Evolutionary conservation across 768 basidiomycete species (phyloP).

Genomic region (Russula sp.): DNA sequence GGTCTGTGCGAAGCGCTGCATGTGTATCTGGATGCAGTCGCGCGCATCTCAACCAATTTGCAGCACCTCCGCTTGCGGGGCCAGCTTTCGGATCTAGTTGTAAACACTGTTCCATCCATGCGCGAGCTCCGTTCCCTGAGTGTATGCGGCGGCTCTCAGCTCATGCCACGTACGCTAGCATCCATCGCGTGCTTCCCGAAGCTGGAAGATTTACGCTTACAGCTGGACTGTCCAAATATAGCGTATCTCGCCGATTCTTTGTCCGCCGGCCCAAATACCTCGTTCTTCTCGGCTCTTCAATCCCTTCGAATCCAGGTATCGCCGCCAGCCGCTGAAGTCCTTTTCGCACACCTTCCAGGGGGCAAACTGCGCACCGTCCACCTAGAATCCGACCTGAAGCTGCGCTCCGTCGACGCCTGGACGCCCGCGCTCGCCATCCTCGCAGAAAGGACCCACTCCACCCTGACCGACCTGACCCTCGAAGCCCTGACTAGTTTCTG

Average conservation of each 20-base stretch:
- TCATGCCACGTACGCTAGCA: conserved; percentile 22
- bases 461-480: conserved; percentile 18
- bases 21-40: conserved; percentile 18
- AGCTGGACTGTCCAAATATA: conserved; percentile 18
- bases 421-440: conserved; percentile 21
- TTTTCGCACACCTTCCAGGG: conserved; percentile 18
- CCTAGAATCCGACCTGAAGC: conserved; percentile 24
- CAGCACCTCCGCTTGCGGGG: conserved; percentile 21
- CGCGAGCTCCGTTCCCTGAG: conserved; percentile 19
- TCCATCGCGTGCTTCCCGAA: conserved; percentile 19
- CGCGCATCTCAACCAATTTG: conserved; percentile 15
- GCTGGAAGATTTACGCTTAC: conserved; percentile 22
- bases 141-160: conserved; percentile 18
- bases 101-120: conserved; percentile 18
- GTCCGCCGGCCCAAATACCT: not conserved
- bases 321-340: conserved; percentile 11
- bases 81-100: conserved; percentile 19
- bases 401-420: conserved; percentile 23
- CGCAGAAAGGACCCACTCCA: conserved; percentile 14
- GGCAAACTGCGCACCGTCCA: conserved; percentile 13
- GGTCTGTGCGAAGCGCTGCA: conserved; percentile 12
- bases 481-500: conserved; percentile 23
- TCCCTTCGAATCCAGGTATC: conserved; percentile 19
- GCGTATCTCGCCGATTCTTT: conserved; percentile 15
- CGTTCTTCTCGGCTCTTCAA: conserved; percentile 21